phyloP scores from a whole-genome alignment of 139 green algal genomes.

The Tetradesmus obliquus region DNA sequence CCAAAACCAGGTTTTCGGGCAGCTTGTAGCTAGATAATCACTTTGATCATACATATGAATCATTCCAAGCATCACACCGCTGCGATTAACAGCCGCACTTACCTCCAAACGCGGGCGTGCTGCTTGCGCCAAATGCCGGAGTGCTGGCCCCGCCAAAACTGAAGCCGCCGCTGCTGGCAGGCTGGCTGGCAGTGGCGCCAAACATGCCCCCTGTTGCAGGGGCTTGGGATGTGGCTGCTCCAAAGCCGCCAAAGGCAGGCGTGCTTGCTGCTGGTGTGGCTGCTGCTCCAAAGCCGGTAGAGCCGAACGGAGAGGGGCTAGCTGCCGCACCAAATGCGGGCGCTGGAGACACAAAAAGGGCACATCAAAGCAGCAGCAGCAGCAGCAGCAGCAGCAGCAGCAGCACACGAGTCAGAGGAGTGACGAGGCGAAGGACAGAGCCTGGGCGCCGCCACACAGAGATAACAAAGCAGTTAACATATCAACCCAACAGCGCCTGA shows the following conservation, averaged over 20 bases:
- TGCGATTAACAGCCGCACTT: not conserved
- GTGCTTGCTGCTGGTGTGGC: constrained; percentile 25
- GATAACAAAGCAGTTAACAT: no score
- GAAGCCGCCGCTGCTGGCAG: not conserved
- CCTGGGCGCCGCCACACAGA: no score
- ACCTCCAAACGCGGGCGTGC: not conserved
- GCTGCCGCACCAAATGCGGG: constrained; percentile 39
- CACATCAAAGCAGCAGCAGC: not conserved
- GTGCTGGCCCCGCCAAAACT: not conserved
- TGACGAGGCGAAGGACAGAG: no score
- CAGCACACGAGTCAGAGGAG: not conserved
- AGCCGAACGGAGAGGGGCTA: constrained; percentile 30
- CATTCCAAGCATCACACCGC: no score
- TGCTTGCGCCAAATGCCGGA: not conserved
- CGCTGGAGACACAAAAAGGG: constrained; percentile 10
- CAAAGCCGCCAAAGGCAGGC: constrained; percentile 51
- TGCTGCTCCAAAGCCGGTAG: constrained; percentile 27
- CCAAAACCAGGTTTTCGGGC: no score
- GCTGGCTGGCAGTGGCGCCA: not conserved
- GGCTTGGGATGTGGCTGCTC: not conserved
- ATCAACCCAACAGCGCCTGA: no score
- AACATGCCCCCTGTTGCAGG: not conserved
- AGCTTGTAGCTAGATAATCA: no score
- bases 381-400: no score
- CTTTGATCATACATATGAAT: no score